phyloP scores from a whole-genome alignment of 2,329 filamentous ascomycete genomes.

The Magnaporthiopsis rhizophila region DNA sequence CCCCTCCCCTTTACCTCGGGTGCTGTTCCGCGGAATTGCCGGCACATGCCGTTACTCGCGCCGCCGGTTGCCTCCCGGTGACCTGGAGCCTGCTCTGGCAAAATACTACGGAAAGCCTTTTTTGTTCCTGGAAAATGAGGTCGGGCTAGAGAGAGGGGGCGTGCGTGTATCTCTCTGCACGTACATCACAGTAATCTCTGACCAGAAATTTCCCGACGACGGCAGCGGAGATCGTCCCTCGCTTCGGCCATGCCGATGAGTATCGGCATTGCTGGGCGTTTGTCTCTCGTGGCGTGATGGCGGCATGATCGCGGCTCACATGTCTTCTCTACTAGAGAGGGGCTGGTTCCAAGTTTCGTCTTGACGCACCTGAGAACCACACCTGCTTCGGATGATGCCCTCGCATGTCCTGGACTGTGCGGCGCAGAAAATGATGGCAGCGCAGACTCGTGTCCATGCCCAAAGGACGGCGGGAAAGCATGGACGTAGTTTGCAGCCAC shows the following conservation, averaged over 20 bases:
- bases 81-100: not conserved
- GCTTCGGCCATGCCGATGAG: not conserved
- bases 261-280: not conserved
- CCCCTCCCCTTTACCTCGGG: not conserved
- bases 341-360: not conserved
- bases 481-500: not conserved
- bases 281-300: not conserved
- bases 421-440: not conserved
- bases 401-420: not conserved
- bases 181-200: not conserved
- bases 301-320: not conserved
- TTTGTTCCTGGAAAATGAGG: not conserved
- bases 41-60: not conserved
- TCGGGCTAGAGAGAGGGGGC: not conserved
- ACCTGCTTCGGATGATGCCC: not conserved
- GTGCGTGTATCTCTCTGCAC: no score
- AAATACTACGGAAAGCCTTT: not conserved
- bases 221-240: not conserved
- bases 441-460: not conserved
- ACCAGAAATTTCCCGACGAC: not conserved
- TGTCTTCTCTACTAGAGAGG: not conserved
- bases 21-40: not conserved
- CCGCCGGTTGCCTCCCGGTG: no score
- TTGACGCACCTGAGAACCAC: not conserved
- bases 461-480: not conserved